A percentile compares a stretch with the other conserved stretches of the same genome.
These are phyloP conservation scores for Ophiostoma tasmaniense DNA, from an alignment of 2,329 filamentous ascomycete genomes.

Conservation along the genomic window DNA sequence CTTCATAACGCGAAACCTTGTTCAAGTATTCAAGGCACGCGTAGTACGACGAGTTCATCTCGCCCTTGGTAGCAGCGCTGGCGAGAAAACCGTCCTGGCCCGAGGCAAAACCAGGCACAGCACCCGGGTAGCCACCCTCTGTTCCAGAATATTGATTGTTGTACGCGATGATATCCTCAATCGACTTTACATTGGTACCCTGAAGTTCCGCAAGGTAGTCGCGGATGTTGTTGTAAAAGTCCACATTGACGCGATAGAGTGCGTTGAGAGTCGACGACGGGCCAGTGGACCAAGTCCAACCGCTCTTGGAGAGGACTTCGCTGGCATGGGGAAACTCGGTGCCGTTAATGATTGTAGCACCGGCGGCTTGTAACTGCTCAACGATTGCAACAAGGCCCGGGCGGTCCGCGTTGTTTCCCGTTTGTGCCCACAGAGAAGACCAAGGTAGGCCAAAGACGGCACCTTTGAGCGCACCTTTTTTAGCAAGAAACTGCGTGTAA, in stretches of 20 bases:
- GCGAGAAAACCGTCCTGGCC: conserved; percentile 1
- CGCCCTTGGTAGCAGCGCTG: not conserved
- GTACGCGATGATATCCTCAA: conserved; percentile 2
- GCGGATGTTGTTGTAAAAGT: conserved; percentile 1
- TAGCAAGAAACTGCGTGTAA: not conserved
- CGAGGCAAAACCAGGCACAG: not conserved
- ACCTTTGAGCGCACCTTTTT: not conserved
- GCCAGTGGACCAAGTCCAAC: not conserved
- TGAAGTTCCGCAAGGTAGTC: not conserved
- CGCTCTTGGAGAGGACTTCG: not conserved
- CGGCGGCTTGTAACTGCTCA: not conserved
- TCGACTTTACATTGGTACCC: not conserved
- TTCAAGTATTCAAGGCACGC: not conserved
- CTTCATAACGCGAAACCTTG: not conserved
- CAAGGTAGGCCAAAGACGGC: conserved; percentile 2
- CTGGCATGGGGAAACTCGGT: not conserved
- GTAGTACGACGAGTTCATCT: not conserved
- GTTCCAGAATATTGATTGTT: not conserved
- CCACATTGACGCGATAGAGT: not conserved
- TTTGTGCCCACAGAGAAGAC: not conserved
- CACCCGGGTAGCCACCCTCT: not conserved
- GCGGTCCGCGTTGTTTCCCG: not conserved
- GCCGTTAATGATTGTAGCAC: not conserved
- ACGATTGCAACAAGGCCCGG: not conserved
- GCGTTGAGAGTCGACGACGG: not conserved